These are phyloP conservation scores for Ascosphaera aggregata DNA, from an alignment of 2,329 filamentous ascomycete species.

Conservation along the genomic window DNA sequence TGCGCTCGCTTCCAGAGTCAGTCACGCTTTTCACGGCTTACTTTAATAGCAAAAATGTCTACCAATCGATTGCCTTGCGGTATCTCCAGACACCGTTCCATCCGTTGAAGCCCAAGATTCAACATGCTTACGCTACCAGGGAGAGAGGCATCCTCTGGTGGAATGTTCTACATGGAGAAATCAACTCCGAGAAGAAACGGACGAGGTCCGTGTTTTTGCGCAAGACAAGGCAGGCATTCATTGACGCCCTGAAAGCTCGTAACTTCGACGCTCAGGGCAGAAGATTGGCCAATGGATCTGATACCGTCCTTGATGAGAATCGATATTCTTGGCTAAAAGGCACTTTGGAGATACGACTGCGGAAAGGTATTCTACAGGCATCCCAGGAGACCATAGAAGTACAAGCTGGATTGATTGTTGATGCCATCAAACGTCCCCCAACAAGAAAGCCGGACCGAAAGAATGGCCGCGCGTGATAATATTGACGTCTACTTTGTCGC, in stretches of 20 bases:
- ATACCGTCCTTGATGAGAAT: background rate
- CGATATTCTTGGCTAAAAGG: background rate
- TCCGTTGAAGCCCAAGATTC: constrained; percentile 16
- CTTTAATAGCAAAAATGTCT: constrained; percentile 8
- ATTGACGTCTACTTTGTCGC: no score
- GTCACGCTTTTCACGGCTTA: constrained; percentile 8
- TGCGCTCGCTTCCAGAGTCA: constrained; percentile 1
- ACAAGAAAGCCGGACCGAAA: background rate
- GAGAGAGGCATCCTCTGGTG: constrained; percentile 25
- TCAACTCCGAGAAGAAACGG: constrained; percentile 15
- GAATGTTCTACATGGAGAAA: constrained; percentile 15
- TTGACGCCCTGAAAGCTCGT: constrained; percentile 19
- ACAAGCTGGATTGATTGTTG: background rate
- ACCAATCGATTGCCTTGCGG: constrained; percentile 11
- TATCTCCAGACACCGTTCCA: constrained; percentile 11
- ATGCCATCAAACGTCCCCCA: background rate
- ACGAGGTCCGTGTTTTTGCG: constrained; percentile 24
- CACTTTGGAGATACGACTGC: background rate
- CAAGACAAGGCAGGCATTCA: constrained; percentile 22
- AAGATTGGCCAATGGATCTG: background rate
- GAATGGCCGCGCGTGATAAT: no score
- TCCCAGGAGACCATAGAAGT: background rate
- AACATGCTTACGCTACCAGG: constrained; percentile 15
- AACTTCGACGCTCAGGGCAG: constrained; percentile 21
- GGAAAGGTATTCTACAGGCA: background rate